These are phyloP conservation scores for Fusarium albosuccineum DNA, from an alignment of 2,329 filamentous ascomycete species.

Conservation along the genomic window DNA sequence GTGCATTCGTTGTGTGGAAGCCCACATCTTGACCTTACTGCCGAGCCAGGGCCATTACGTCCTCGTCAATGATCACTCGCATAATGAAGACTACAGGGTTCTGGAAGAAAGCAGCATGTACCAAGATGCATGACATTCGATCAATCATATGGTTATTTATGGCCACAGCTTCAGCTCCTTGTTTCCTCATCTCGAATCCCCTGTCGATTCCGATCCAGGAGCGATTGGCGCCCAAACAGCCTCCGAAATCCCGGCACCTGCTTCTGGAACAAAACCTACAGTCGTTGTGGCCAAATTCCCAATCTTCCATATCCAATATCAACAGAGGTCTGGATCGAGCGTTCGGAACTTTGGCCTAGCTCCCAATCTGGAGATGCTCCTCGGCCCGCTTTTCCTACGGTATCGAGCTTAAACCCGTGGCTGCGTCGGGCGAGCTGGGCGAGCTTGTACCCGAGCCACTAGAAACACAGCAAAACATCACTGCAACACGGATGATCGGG, in stretches of 20 bases:
- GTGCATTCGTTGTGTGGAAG: neutral
- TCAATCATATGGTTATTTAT: conserved; percentile 12
- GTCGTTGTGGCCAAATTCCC: conserved; percentile 5
- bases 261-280: conserved; percentile 2
- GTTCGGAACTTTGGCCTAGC: neutral
- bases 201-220: conserved; percentile 7
- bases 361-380: conserved; percentile 10
- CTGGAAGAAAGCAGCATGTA: conserved; percentile 16
- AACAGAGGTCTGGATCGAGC: neutral
- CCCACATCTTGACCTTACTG: neutral
- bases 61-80: neutral
- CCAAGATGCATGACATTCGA: conserved; percentile 17
- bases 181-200: conserved; percentile 10
- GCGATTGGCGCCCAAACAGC: neutral
- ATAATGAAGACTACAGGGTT: conserved; percentile 12
- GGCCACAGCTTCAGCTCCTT: neutral
- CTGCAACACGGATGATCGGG: conserved; percentile 12
- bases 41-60: neutral
- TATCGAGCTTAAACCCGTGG: conserved; percentile 7
- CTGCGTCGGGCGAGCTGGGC: conserved; percentile 16
- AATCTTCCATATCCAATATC: neutral
- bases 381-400: conserved; percentile 31
- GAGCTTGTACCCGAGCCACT: conserved; percentile 14
- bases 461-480: conserved; percentile 13
- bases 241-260: conserved; percentile 7